These are phyloP conservation scores for Cryptococcus sp. DNA, from an alignment of 1,284 basidiomycete genomes.

Conservation along the genomic window DNA sequence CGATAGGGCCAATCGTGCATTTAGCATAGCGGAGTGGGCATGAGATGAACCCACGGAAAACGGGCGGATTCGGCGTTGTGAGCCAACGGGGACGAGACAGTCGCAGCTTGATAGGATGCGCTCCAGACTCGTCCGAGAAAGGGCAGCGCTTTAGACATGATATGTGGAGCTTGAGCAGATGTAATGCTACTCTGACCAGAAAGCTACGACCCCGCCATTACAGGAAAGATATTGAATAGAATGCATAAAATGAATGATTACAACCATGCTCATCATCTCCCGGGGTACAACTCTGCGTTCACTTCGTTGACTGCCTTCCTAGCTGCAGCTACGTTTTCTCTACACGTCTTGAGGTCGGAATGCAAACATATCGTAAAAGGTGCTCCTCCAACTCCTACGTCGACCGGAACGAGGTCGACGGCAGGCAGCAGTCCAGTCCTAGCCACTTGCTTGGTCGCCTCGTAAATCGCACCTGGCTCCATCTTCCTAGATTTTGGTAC, in stretches of 20 bases:
- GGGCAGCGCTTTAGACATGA: too few relatives aligned
- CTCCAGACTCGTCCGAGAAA: too few relatives aligned
- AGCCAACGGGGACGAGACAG: too few relatives aligned
- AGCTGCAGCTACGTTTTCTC: slow-evolving; percentile 27
- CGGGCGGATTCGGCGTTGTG: too few relatives aligned
- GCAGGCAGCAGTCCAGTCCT: slow-evolving; percentile 26
- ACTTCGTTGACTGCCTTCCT: slow-evolving; percentile 31
- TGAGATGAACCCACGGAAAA: too few relatives aligned
- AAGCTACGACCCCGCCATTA: too few relatives aligned
- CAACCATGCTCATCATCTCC: slow-evolving; percentile 2
- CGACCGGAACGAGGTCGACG: slow-evolving; percentile 24
- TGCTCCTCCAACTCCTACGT: slow-evolving; percentile 26
- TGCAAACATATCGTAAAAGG: slow-evolving; percentile 37
- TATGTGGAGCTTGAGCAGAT: too few relatives aligned
- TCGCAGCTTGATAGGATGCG: too few relatives aligned
- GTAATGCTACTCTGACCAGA: too few relatives aligned
- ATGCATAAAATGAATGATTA: neutral
- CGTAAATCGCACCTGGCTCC: slow-evolving; percentile 27
- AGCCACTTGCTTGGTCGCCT: slow-evolving; percentile 19
- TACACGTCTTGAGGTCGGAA: slow-evolving; percentile 31
- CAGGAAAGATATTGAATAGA: too few relatives aligned
- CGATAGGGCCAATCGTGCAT: too few relatives aligned
- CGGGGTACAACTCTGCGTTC: slow-evolving; percentile 27
- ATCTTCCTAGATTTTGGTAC: slow-evolving; percentile 37
- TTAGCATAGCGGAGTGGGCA: too few relatives aligned